Percentiles rank a stretch among this genome's conserved stretches.
phyloP scores from a whole-genome alignment of 208 protist genomes.

The Leishmania mexicana region DNA sequence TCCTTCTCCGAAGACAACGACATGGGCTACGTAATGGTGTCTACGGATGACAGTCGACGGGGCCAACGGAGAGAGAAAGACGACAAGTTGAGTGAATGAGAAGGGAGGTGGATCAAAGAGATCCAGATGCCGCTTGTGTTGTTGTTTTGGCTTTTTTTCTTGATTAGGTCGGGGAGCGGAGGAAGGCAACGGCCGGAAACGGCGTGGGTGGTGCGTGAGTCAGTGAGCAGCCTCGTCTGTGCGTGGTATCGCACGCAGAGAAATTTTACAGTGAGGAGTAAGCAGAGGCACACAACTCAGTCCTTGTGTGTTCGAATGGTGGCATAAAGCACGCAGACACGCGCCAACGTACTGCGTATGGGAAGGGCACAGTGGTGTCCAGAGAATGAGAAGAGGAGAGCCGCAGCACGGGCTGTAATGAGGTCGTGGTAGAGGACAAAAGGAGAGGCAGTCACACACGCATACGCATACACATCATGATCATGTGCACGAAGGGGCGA shows the following conservation, averaged over 20 bases:
- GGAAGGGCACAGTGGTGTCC: background rate
- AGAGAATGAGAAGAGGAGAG: background rate
- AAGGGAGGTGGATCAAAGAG: background rate
- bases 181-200: background rate
- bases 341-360: background rate
- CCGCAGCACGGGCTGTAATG: background rate
- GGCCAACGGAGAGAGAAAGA: background rate
- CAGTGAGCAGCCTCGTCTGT: background rate
- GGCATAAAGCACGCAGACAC: background rate
- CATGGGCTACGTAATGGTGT: background rate
- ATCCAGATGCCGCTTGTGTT: background rate
- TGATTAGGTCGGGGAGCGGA: background rate
- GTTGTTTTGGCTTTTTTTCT: background rate
- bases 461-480: background rate
- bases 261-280: background rate
- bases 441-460: background rate
- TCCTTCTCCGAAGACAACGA: conserved; percentile 19
- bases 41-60: background rate
- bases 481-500: background rate
- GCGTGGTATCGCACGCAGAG: background rate
- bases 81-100: background rate
- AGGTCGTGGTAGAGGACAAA: background rate
- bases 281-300: background rate
- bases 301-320: background rate
- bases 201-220: background rate